Base-by-base conservation (phyloP, 1,284 basidiomycete genomes). In the Sanghuangporus sanghuang region DNA sequence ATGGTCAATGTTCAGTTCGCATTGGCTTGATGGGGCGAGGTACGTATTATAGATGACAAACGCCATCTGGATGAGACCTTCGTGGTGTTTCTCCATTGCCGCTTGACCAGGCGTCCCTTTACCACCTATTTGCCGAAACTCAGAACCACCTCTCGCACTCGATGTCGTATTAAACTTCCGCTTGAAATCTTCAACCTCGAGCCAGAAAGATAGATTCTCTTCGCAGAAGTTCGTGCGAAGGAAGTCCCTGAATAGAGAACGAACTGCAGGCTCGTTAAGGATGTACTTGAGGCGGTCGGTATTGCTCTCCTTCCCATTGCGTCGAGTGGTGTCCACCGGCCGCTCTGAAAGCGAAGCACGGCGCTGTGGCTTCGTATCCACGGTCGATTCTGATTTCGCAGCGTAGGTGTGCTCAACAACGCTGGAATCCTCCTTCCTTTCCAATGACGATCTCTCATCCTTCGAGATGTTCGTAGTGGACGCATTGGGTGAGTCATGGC, bases 1-100 rank as follows among this genome's bases (percentile, higher is more conserved):
- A 76, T 99, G 96, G 74, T 99, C 97, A 69, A 99, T 98, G 78
- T 99, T 99, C 65, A 99, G 85, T 77, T 99, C 96, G 76, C 90
- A 95, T 64, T 90, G 92, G 73, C 93, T 96, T 27, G 94, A 93
- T 0, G 95, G 96, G 0, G 96, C 96, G 36, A 99, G 87, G 72
- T 98, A 99, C 59, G 87, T 95, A 82, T 92, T 91, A 79, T 93
- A 95, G 70, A 99, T 98, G 64, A 92, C 85, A 69, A 96, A 95
- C 2, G 96, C 95, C 70, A 94, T 96, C 68, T 92, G 88, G 69
- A 98, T 95, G 69, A 99, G 81, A 52, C 94, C 87, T 74, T 96
- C 94, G 79, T 99, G 96, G 75, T 99, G 96, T 69, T 86, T 89
- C 78, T 98, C 96, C 96, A 98, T 98, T 4, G 95, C 93, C 50